Base-by-base conservation (phyloP, 192 early-diverging fungal species). In the Coemansia sp. region DNA sequence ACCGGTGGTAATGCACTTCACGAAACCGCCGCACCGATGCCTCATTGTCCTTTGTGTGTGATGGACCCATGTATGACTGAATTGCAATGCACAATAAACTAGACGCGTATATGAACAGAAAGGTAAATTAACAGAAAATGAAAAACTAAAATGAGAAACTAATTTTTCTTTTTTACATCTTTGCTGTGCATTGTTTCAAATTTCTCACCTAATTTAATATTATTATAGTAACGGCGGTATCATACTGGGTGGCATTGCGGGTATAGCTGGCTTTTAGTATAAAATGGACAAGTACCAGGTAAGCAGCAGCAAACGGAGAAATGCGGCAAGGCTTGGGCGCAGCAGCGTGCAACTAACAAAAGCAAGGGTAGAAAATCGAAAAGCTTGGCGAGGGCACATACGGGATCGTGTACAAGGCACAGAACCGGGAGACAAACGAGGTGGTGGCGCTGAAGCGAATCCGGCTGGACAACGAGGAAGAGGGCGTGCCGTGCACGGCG, bases 361-460 rank as follows among this genome's bases (percentile, higher is more conserved):
- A 35, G 31, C 31, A 8, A 6, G 12, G 1, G 43, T 47, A 96
- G 89, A 98, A 98, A 89, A 98, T 98, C 57, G 95, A 98, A 85
- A 98, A 98, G 77, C 85, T 98, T 3, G 95, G 95, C 62, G 95
- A 96, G 85, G 94, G 92, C 61, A 97, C 98, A 3, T 99, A 98
- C 73, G 97, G 95, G 35, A 94, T 98, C 57, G 98, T 99, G 3
- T 99, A 99, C 88, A 98, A 98, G 82, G 98, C 96, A 3, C 95
- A 98, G 74, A 94, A 96, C 83, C 82, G 90, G 63, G 93, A 95
- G 45, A 94, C 90, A 17, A 90, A 90, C 69, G 95, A 96, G 64
- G 91, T 98, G n/a, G 95, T 99, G 7, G 97, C 97, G 21, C 82
- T 99, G 59, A 99, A 99, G 80, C 88, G 95, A 37, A 93, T 94